A percentile compares a stretch with the other conserved stretches of the same genome.
Conservation (phyloP, 148 eudicot species). For the Fagopyrum tataricum region DNA sequence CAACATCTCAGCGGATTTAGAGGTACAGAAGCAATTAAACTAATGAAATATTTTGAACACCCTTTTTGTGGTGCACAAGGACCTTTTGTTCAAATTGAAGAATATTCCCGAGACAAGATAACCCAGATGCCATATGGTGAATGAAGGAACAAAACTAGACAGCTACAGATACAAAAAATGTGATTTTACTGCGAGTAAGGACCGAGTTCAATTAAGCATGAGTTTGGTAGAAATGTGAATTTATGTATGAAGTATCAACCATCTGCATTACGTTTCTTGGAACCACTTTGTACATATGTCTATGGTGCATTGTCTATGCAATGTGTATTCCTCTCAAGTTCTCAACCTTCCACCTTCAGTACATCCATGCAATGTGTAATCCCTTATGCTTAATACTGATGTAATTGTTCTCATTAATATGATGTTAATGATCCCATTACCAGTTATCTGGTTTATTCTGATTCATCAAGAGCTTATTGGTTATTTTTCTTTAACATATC, state of each 20-base stretch:
- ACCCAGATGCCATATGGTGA: neutral
- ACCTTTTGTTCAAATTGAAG: neutral
- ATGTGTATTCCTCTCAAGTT: neutral
- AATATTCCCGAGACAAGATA: neutral
- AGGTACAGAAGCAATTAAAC: neutral
- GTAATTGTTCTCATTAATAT: neutral
- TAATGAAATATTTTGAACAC: neutral
- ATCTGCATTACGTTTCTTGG: neutral
- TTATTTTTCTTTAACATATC: neutral
- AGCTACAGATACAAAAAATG: neutral
- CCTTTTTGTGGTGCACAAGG: neutral
- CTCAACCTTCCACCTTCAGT: neutral
- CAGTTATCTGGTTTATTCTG: neutral
- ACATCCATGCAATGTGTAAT: neutral
- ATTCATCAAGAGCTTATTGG: neutral
- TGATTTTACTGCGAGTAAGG: neutral
- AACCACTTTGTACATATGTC: neutral
- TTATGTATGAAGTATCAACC: neutral
- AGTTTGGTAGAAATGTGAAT: neutral
- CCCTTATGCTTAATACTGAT: neutral
- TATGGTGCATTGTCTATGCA: neutral
- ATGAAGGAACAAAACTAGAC: neutral
- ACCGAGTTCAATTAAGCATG: neutral
- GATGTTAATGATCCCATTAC: neutral
- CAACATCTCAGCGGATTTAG: neutral